phyloP scores from a whole-genome alignment of 768 basidiomycete genomes.

The Tylopilus rubrobrunneus region DNA sequence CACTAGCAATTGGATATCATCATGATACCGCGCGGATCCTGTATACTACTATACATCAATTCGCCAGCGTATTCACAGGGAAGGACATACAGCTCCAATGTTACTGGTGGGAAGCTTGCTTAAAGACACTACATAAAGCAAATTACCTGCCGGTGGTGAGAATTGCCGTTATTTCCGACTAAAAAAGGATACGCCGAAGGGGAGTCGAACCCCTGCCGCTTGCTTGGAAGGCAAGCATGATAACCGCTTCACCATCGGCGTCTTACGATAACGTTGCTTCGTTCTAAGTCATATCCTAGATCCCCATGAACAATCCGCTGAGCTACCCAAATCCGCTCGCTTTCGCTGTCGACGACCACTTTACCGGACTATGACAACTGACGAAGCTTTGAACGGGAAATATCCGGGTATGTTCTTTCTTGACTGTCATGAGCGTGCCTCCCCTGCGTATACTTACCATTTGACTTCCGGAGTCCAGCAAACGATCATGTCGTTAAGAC shows the following conservation, averaged over 20 bases:
- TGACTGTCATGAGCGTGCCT: neutral
- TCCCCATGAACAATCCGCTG: too few species aligned
- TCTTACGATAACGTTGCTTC: constrained; percentile 2
- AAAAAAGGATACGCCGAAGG: constrained; percentile 43
- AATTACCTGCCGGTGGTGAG: too few species aligned
- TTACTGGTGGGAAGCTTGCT: too few species aligned
- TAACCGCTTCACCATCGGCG: constrained; percentile 86
- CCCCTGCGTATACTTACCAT: neutral
- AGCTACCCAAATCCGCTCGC: neutral
- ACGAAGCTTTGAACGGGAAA: constrained; percentile 9
- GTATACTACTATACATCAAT: too few species aligned
- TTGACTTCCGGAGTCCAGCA: constrained; percentile 32
- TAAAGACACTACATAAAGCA: too few species aligned
- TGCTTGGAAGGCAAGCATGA: constrained; percentile 89
- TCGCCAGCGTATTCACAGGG: neutral
- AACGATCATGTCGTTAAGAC: constrained; percentile 51
- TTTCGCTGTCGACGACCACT: too few species aligned
- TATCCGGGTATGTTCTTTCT: constrained; percentile 19
- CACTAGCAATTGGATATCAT: neutral
- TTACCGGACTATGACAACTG: constrained; percentile 10
- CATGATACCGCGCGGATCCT: too few species aligned
- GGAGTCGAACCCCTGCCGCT: constrained; percentile 78
- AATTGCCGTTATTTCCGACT: neutral
- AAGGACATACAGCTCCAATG: neutral
- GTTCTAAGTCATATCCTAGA: too few species aligned